These are phyloP conservation scores for Pestalotiopsis sp. DNA, from an alignment of 2,329 filamentous ascomycete species.

Conservation along the genomic window DNA sequence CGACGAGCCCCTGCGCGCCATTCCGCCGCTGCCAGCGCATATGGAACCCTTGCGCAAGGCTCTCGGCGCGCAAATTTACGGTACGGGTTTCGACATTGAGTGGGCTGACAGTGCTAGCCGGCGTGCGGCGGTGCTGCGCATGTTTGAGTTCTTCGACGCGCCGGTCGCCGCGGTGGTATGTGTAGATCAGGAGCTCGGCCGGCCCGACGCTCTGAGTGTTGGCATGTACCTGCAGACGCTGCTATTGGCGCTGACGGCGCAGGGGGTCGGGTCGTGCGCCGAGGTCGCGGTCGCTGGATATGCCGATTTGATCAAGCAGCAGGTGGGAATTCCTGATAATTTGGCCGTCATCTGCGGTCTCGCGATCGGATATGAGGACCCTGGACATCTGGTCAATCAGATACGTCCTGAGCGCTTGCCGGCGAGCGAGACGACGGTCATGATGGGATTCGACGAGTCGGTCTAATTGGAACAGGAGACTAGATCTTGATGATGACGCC, in stretches of 20 bases:
- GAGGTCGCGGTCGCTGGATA: slow-evolving; percentile 3
- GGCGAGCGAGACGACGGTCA: background rate
- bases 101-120: background rate
- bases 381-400: background rate
- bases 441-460: background rate
- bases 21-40: slow-evolving; percentile 2
- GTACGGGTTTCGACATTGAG: background rate
- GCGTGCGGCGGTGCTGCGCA: background rate
- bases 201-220: slow-evolving; percentile 1
- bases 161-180: background rate
- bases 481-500: too few relatives aligned
- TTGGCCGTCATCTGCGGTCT: background rate
- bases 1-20: background rate
- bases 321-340: background rate
- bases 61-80: slow-evolving; percentile 3
- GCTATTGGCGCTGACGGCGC: slow-evolving; percentile 1
- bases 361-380: background rate
- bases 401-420: background rate
- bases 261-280: slow-evolving; percentile 1
- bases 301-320: slow-evolving; percentile 3
- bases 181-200: slow-evolving; percentile 3
- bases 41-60: slow-evolving; percentile 5
- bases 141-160: slow-evolving; percentile 6
- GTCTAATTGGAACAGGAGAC: too few relatives aligned
- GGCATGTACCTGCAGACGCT: slow-evolving; percentile 8